Conservation (phyloP, 2,329 filamentous ascomycete genomes). For the Neocatenulostroma microsporum region DNA sequence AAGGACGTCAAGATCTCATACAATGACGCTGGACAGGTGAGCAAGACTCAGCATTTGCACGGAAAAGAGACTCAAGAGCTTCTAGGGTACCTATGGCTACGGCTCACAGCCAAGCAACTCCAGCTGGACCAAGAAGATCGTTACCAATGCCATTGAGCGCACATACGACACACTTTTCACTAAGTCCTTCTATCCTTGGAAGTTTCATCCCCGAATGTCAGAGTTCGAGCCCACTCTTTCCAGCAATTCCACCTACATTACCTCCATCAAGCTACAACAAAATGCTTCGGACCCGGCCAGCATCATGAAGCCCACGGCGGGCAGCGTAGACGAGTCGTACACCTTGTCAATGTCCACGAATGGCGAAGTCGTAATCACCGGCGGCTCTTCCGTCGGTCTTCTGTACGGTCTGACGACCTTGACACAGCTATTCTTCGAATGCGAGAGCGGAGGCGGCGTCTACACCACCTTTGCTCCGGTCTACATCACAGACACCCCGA, state of each 20-base stretch:
- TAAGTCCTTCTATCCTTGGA: slow-evolving; percentile 69
- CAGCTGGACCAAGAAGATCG: slow-evolving; percentile 30
- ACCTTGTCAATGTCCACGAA: slow-evolving; percentile 51
- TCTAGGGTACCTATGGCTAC: slow-evolving; percentile 3
- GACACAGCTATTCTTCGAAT: slow-evolving; percentile 69
- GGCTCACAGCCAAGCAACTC: slow-evolving; percentile 6
- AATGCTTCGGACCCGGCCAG: slow-evolving; percentile 46
- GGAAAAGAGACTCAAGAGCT: too few relatives aligned
- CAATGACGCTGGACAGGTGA: slow-evolving; percentile 24
- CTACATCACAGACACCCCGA: slow-evolving; percentile 62
- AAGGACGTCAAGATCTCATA: slow-evolving; percentile 33
- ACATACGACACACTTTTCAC: slow-evolving; percentile 58
- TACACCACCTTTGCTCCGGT: slow-evolving; percentile 69
- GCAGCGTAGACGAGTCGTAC: slow-evolving; percentile 69
- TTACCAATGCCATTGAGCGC: slow-evolving; percentile 44
- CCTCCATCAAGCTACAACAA: slow-evolving; percentile 55
- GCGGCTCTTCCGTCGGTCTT: slow-evolving; percentile 60
- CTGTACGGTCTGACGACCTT: slow-evolving; percentile 69
- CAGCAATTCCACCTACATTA: slow-evolving; percentile 43
- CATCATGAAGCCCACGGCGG: slow-evolving; percentile 54
- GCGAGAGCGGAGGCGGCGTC: slow-evolving; percentile 47
- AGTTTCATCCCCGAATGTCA: slow-evolving; percentile 57
- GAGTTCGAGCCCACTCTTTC: slow-evolving; percentile 53
- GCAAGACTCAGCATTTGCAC: too few relatives aligned
- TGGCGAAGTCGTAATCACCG: slow-evolving; percentile 56